Evolutionary conservation across 192 early-diverging fungal species (phyloP).

Genomic region (Coemansia sp.): DNA sequence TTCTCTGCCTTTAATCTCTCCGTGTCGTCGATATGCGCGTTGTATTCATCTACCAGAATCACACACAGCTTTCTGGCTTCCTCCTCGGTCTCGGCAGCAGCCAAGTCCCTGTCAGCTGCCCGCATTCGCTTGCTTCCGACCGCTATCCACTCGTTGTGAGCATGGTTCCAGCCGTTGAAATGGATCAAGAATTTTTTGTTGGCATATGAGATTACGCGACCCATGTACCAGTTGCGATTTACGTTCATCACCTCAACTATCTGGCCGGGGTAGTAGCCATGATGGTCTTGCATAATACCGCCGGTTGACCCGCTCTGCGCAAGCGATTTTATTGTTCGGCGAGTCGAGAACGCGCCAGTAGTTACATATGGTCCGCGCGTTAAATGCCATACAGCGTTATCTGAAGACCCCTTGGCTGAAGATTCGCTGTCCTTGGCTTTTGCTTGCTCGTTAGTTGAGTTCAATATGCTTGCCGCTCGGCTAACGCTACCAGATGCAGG

Average conservation of each 20-base stretch:
- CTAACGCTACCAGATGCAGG: not conserved
- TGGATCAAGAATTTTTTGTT: conserved; percentile 47
- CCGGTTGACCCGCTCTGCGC: conserved; percentile 46
- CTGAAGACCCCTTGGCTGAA: conserved; percentile 1
- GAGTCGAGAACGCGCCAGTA: conserved; percentile 49
- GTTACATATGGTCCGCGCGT: conserved; percentile 44
- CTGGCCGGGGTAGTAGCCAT: conserved; percentile 51
- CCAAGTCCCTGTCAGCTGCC: not conserved
- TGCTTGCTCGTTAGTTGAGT: not conserved
- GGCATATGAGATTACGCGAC: conserved; percentile 42
- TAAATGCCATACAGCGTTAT: conserved; percentile 36
- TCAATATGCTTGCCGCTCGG: not conserved
- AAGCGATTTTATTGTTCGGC: conserved; percentile 44
- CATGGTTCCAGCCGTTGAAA: conserved; percentile 41
- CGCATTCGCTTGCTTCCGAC: conserved; percentile 48
- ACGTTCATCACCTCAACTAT: conserved; percentile 50
- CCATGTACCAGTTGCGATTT: conserved; percentile 47
- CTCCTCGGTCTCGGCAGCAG: conserved; percentile 30
- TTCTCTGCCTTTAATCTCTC: conserved; percentile 23
- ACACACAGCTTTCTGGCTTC: conserved; percentile 40
- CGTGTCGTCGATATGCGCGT: conserved; percentile 29
- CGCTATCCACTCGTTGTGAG: conserved; percentile 51
- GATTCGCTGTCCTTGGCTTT: not conserved
- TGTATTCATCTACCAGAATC: conserved; percentile 43
- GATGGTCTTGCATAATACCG: conserved; percentile 52